A percentile compares a stretch with the other conserved stretches of the same genome.
Evolutionary conservation across 139 green algal species (phyloP).

Genomic region (Haematococcus lacustris): DNA sequence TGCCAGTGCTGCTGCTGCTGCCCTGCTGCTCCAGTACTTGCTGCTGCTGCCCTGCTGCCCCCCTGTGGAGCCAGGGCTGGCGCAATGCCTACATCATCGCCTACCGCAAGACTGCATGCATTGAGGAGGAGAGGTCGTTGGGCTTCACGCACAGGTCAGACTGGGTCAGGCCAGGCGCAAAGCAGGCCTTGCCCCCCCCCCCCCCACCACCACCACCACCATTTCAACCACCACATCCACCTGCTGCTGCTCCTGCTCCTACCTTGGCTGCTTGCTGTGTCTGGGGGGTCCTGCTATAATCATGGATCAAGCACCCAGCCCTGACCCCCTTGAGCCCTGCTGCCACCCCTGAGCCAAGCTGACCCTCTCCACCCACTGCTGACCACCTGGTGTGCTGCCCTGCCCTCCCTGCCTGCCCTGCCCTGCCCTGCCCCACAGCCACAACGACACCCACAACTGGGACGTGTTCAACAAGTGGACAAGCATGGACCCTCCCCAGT

Average conservation of each 20-base stretch:
- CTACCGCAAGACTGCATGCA: slow-evolving; percentile 34
- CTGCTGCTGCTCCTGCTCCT: too few relatives aligned
- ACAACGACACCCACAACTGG: slow-evolving; percentile 20
- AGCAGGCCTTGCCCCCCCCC: too few relatives aligned
- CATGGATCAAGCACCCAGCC: too few relatives aligned
- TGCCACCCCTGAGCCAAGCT: too few relatives aligned
- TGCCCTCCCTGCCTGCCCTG: background rate
- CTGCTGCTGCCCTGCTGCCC: background rate
- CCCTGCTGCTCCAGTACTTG: background rate
- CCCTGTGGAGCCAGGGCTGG: slow-evolving; percentile 17
- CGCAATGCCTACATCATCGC: slow-evolving; percentile 51
- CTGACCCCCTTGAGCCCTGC: too few relatives aligned
- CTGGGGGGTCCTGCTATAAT: too few relatives aligned
- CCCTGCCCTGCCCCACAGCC: background rate
- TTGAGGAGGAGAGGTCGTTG: slow-evolving; percentile 45
- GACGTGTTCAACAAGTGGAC: slow-evolving; percentile 25
- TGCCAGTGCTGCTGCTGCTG: too few relatives aligned
- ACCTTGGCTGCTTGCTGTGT: too few relatives aligned
- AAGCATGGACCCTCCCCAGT: background rate
- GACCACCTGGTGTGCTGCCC: background rate
- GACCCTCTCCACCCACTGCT: background rate
- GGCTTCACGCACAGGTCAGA: slow-evolving; percentile 53
- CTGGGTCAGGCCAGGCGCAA: too few relatives aligned
- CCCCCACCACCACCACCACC: too few relatives aligned
- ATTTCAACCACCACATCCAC: too few relatives aligned